Base-by-base conservation (phyloP, 441 rosid species). In the Gossypium davidsonii region DNA sequence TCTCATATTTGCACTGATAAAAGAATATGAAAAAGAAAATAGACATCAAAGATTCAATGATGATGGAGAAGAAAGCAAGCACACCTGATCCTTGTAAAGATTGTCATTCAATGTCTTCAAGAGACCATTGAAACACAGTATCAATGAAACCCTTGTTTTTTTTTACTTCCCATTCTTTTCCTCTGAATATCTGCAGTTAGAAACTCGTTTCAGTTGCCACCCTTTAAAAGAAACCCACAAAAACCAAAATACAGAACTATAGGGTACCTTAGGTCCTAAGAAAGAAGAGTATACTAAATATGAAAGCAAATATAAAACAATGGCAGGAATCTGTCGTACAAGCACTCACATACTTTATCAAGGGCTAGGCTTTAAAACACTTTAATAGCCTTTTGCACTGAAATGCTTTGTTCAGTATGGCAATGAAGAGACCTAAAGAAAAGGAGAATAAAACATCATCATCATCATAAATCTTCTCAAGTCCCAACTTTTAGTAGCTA, bases 21-120 rank as follows among this genome's bases (percentile, higher is more conserved):
- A 37, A 37, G 44, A 37, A 37, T 21, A 53, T 17, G 57, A 53
- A 17, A 11, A 17, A 17, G 12, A 17, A 8, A 14, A 37, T 20
- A 12, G 14, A 3, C 61, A 39, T 1, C 10, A 23, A 15, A 28
- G 11, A 61, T 37, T 11, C 21, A 73, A 18, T 48, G 2, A 31
- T 7, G 8, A 37, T 37, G 67, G 25, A 53, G 58, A 53, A 7
- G 25, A 14, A 61, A 65, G 52, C 26, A 21, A 53, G 26, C 56
- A 3, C 65, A 84, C 85, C 84, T 76, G 56, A 17, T 78, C 60
- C 67, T 71, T 73, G 57, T 53, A 78, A 60, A 78, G 75, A 58
- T 70, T 18, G 26, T 80, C 64, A 57, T 73, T 59, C 25, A 31
- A 82, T 67, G 44, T 82, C 77, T 10, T 80, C 74, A 42, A 76